Evolutionary conservation across 768 basidiomycete species (phyloP).

Genomic region (Tulasnella sp.): DNA sequence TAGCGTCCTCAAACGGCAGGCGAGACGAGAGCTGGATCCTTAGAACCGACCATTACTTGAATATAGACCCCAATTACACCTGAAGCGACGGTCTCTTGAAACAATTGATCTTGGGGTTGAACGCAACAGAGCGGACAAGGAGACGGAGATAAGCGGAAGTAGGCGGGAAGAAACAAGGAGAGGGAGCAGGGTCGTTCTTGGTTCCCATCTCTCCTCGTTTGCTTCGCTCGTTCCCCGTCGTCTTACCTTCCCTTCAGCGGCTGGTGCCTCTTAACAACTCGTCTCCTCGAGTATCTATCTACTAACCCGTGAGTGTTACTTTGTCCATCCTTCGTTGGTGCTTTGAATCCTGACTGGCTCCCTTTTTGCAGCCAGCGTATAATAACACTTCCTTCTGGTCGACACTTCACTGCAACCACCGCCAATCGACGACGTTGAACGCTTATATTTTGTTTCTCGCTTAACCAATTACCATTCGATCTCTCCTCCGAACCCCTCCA

Average conservation of each 20-base stretch:
- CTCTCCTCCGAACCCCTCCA: neutral
- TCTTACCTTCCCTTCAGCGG: slow-evolving; percentile 6
- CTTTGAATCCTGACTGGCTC: neutral
- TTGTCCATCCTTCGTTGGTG: neutral
- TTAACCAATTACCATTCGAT: neutral
- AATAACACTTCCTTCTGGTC: neutral
- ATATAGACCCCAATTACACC: too few species aligned
- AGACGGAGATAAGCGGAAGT: too few species aligned
- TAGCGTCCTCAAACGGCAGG: too few species aligned
- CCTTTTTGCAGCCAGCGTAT: neutral
- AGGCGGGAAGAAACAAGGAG: too few species aligned
- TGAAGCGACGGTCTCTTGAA: too few species aligned
- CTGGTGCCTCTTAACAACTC: neutral
- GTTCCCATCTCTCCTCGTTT: too few species aligned
- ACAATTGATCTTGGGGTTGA: too few species aligned
- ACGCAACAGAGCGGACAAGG: too few species aligned
- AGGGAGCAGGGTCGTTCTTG: too few species aligned
- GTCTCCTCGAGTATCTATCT: neutral
- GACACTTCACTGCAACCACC: neutral
- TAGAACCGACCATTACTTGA: too few species aligned
- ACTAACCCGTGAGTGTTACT: neutral
- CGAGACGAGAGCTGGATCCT: too few species aligned
- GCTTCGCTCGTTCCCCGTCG: slow-evolving; percentile 7
- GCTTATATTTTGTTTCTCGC: neutral
- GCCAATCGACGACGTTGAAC: neutral